Evolutionary conservation across 2,329 filamentous ascomycete species (phyloP).

Genomic region (Paecilomyces formosus): DNA sequence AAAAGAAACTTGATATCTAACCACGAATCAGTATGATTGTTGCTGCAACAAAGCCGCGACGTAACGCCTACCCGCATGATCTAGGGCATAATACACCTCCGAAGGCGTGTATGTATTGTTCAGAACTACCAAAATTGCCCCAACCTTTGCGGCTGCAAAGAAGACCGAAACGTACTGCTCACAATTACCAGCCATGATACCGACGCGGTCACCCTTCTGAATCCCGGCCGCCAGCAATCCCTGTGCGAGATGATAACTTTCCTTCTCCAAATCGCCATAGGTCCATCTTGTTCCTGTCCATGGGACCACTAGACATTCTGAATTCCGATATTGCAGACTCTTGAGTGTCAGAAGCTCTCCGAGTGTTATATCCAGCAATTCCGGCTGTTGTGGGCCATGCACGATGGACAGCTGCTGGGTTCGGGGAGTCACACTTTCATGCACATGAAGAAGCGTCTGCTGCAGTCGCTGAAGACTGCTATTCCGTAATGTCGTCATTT

Average conservation of each 20-base stretch:
- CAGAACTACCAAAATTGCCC: conserved; percentile 65
- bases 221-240: conserved; percentile 58
- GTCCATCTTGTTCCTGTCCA: conserved; percentile 71
- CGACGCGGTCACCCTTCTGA: conserved; percentile 35
- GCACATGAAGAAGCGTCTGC: conserved; percentile 25
- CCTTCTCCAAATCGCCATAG: conserved; percentile 57
- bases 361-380: conserved; percentile 47
- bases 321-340: conserved; percentile 55
- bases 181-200: conserved; percentile 60
- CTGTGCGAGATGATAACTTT: conserved; percentile 55
- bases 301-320: conserved; percentile 64
- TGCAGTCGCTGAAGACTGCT: not conserved
- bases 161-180: conserved; percentile 58
- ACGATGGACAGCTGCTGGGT: conserved; percentile 46
- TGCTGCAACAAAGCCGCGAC: not conserved
- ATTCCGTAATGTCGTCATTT: conserved; percentile 1
- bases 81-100: conserved; percentile 64
- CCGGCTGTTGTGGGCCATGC: conserved; percentile 60
- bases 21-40: not conserved
- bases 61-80: conserved; percentile 54
- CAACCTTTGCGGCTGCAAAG: conserved; percentile 61
- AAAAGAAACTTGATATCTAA: conserved; percentile 51
- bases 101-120: conserved; percentile 75
- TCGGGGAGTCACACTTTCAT: conserved; percentile 1
- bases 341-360: conserved; percentile 66